Evolutionary conservation across 2,329 filamentous ascomycete species (phyloP).

Genomic region (Penicillium sp.): DNA sequence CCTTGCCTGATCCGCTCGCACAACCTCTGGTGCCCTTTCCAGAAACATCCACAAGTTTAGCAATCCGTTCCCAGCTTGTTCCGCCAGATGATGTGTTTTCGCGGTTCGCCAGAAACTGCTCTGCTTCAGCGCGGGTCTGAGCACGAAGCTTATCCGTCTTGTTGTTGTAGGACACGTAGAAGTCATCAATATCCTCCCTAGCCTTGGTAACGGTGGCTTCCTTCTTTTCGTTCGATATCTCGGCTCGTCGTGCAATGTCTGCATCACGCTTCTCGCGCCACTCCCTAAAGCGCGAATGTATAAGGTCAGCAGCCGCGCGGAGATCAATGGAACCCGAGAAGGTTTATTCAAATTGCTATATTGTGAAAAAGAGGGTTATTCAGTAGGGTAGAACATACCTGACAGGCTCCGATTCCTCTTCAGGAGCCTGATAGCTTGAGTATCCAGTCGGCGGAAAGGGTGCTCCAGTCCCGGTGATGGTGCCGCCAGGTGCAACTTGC

Average conservation of each 20-base stretch:
- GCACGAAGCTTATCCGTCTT: slow-evolving; percentile 94
- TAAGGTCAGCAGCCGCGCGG: background rate
- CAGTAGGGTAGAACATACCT: slow-evolving; percentile 48
- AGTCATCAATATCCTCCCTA: slow-evolving; percentile 94
- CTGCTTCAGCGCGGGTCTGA: slow-evolving; percentile 88
- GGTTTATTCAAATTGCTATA: background rate
- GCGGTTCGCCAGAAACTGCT: slow-evolving; percentile 84
- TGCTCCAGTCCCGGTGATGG: slow-evolving; percentile 73
- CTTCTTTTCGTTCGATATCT: slow-evolving; percentile 82
- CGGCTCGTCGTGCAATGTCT: slow-evolving; percentile 79
- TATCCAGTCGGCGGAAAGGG: slow-evolving; percentile 61
- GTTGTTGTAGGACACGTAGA: slow-evolving; percentile 99
- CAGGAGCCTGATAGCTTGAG: slow-evolving; percentile 60
- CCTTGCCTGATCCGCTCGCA: slow-evolving; percentile 88
- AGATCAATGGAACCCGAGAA: background rate
- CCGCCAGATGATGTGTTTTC: slow-evolving; percentile 94
- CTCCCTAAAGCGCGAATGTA: slow-evolving; percentile 54
- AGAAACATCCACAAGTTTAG: slow-evolving; percentile 95
- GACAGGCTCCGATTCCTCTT: slow-evolving; percentile 87
- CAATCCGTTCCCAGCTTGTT: slow-evolving; percentile 98
- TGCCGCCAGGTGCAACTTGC: slow-evolving; percentile 75
- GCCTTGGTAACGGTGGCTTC: slow-evolving; percentile 86
- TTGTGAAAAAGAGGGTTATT: background rate
- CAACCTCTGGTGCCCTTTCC: slow-evolving; percentile 89
- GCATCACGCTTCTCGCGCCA: slow-evolving; percentile 92